These are phyloP conservation scores for Carex pumila DNA, from an alignment of 176 grass and related monocot genomes.

Conservation along the genomic window DNA sequence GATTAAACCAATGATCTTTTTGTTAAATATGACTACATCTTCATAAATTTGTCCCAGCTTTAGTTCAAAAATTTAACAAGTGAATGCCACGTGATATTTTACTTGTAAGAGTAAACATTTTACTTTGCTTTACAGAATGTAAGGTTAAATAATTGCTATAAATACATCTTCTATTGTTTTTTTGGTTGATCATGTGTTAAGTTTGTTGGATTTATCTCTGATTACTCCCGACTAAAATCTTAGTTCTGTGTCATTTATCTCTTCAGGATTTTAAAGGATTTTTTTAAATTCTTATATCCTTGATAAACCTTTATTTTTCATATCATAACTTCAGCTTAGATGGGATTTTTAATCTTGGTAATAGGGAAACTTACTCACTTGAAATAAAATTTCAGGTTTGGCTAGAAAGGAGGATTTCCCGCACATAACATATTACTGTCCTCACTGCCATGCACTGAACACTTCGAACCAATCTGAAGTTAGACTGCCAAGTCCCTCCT, in stretches of 20 bases:
- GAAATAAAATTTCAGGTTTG: conserved; percentile 44
- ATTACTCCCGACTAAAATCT: neutral
- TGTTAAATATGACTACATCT: neutral
- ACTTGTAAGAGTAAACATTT: neutral
- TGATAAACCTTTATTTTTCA: neutral
- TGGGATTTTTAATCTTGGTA: neutral
- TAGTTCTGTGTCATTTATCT: neutral
- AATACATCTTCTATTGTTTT: neutral
- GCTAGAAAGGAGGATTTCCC: conserved; percentile 88
- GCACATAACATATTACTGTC: conserved; percentile 85
- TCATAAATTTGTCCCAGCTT: neutral
- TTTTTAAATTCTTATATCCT: neutral
- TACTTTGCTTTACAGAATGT: neutral
- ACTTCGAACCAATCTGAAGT: conserved; percentile 44
- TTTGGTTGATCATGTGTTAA: neutral
- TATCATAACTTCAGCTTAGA: neutral
- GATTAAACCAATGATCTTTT: neutral
- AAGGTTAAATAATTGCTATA: neutral
- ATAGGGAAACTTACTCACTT: neutral
- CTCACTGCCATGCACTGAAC: conserved; percentile 77
- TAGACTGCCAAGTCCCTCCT: neutral
- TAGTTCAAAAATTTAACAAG: neutral
- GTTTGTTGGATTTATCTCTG: neutral
- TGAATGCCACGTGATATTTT: neutral
- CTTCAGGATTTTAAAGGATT: neutral